These are phyloP conservation scores for Yamadazyma akitaensis DNA, from an alignment of 805 yeast genomes.

Conservation along the genomic window DNA sequence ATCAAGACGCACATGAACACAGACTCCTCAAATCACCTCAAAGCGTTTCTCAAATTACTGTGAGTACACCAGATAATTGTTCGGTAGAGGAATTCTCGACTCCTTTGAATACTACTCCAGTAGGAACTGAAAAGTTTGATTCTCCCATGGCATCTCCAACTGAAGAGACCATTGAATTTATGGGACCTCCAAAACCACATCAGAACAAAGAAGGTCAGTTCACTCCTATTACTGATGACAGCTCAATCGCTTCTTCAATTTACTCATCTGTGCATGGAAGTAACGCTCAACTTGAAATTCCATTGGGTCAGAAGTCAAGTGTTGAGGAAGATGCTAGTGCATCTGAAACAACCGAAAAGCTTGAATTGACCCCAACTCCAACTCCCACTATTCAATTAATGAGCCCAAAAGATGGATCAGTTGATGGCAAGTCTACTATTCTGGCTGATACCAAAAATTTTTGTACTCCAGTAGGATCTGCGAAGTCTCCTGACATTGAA, in stretches of 20 bases:
- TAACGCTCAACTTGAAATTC: background rate
- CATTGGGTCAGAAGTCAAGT: background rate
- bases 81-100: constrained; percentile 6
- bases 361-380: constrained; percentile 6
- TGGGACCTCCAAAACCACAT: background rate
- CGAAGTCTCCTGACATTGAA: constrained; percentile 3
- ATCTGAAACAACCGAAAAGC: background rate
- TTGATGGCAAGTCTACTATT: background rate
- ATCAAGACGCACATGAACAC: background rate
- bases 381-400: background rate
- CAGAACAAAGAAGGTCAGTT: background rate
- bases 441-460: background rate
- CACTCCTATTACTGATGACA: background rate
- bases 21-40: background rate
- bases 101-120: constrained; percentile 2
- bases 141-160: constrained; percentile 1
- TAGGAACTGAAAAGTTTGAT: background rate
- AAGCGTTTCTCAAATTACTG: background rate
- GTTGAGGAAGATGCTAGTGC: background rate
- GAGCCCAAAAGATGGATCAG: background rate
- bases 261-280: constrained; percentile 4
- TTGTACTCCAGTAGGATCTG: background rate
- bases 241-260: constrained; percentile 2
- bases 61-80: constrained; percentile 5
- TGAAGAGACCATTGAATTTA: background rate